Evolutionary conservation across 257 asterid species (phyloP).

Genomic region (Solanum pennellii): DNA sequence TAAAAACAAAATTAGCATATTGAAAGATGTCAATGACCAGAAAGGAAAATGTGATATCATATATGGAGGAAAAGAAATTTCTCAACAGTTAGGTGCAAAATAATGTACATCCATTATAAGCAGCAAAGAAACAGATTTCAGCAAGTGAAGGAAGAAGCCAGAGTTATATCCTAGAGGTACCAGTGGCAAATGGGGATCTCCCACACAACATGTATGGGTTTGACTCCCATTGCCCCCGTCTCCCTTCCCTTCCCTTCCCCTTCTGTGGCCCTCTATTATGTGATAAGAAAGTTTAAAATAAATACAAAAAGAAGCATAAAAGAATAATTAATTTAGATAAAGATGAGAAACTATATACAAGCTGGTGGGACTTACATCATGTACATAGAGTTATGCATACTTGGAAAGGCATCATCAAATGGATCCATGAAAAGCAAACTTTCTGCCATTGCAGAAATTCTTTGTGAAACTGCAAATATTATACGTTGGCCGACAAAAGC

Average conservation of each 20-base stretch:
- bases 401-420: conserved; percentile 62
- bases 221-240: neutral
- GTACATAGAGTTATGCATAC: conserved; percentile 57
- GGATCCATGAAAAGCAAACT: conserved; percentile 84
- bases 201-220: neutral
- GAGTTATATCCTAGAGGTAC: neutral
- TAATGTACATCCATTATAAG: neutral
- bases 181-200: neutral
- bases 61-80: neutral
- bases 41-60: neutral
- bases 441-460: conserved; percentile 71
- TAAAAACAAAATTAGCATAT: neutral
- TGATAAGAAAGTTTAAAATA: neutral
- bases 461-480: conserved; percentile 70
- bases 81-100: neutral
- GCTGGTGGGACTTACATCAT: conserved; percentile 48
- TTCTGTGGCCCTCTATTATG: neutral
- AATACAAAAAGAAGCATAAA: neutral
- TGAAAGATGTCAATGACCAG: neutral
- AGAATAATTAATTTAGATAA: neutral
- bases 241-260: neutral
- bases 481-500: conserved; percentile 72
- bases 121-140: neutral
- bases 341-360: neutral
- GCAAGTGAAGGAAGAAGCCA: neutral